Conservation (phyloP, 169 alveolate species). For the Cystoisospora suis region DNA sequence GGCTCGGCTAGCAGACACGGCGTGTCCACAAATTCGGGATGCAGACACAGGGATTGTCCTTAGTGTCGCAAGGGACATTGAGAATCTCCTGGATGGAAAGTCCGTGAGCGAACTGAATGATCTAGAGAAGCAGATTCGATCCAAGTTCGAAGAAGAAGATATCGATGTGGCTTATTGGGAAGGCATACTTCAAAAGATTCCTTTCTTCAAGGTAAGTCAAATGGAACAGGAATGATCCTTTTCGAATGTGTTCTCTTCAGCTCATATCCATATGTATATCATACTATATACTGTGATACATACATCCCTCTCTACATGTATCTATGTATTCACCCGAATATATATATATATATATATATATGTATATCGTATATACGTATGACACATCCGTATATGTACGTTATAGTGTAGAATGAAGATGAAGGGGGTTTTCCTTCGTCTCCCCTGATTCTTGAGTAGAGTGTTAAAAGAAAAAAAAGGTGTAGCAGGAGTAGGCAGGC, state of each 20-base stretch:
- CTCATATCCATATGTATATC: too few species aligned
- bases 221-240: not conserved
- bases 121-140: conserved; percentile 36
- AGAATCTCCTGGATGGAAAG: conserved; percentile 45
- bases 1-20: conserved; percentile 27
- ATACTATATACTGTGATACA: not conserved
- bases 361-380: not conserved
- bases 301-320: not conserved
- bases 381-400: not conserved
- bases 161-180: conserved; percentile 68
- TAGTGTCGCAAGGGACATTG: conserved; percentile 50
- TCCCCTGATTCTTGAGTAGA: too few species aligned
- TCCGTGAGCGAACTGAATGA: conserved; percentile 42
- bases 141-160: conserved; percentile 60
- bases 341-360: too few species aligned
- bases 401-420: too few species aligned
- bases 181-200: conserved; percentile 56
- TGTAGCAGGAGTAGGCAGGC: too few species aligned
- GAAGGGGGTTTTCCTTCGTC: too few species aligned
- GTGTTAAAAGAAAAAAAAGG: too few species aligned
- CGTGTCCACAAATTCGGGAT: conserved; percentile 32
- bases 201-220: conserved; percentile 44
- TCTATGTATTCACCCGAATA: not conserved
- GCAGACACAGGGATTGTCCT: conserved; percentile 52
- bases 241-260: too few species aligned